phyloP scores from a whole-genome alignment of 495 filamentous ascomycete species.

The Penicillium bovifimosum region DNA sequence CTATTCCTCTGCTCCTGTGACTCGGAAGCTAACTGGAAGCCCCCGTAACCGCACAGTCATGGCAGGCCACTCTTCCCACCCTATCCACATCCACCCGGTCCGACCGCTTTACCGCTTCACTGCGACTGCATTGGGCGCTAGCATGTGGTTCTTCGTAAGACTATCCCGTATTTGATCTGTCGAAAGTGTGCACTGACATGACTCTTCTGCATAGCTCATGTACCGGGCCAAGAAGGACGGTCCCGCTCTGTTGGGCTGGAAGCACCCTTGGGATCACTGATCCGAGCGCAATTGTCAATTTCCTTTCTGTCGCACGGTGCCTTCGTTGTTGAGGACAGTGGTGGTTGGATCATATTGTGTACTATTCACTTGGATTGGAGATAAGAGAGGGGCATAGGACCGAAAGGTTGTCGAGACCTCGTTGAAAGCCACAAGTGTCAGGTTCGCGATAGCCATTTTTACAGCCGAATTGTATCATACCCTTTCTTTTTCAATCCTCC shows the following conservation, averaged over 20 bases:
- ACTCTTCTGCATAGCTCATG: slow-evolving; percentile 61
- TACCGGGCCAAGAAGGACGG: slow-evolving; percentile 94
- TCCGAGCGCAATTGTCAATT: slow-evolving; percentile 7
- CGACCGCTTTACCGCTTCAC: slow-evolving; percentile 76
- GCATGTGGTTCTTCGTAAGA: slow-evolving; percentile 99
- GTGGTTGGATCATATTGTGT: slow-evolving; percentile 1
- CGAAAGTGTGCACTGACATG: slow-evolving; percentile 11
- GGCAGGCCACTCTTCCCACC: slow-evolving; percentile 54
- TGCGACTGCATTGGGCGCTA: slow-evolving; percentile 81
- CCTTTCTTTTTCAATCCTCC: slow-evolving; percentile 10
- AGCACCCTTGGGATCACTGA: slow-evolving; percentile 99
- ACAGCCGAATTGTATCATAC: slow-evolving; percentile 27
- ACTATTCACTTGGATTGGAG: neutral
- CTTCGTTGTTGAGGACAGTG: neutral
- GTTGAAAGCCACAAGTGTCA: neutral
- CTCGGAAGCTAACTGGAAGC: slow-evolving; percentile 3
- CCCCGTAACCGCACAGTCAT: slow-evolving; percentile 30
- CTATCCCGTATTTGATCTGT: neutral
- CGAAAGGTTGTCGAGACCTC: neutral
- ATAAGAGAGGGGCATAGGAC: neutral
- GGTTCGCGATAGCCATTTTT: slow-evolving; percentile 3
- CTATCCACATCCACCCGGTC: slow-evolving; percentile 65
- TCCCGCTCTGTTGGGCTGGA: slow-evolving; percentile 83
- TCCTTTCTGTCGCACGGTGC: neutral
- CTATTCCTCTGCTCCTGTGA: neutral